Evolutionary conservation across 108 stramenopile genomes (phyloP).

Genomic region (Cylindrotheca fusiformis): DNA sequence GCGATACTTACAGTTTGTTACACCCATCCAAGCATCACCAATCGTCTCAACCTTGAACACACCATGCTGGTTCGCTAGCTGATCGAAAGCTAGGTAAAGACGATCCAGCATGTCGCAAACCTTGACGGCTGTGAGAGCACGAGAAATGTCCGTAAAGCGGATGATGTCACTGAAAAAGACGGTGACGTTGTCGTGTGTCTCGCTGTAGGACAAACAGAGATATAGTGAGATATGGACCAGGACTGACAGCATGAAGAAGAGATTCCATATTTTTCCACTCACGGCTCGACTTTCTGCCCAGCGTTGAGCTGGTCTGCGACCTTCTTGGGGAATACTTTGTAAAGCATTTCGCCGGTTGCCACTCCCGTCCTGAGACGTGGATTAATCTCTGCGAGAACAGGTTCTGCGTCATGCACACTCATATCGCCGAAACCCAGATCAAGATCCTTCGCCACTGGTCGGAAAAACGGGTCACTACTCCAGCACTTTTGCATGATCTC

Average conservation of each 20-base stretch:
- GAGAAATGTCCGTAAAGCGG: conserved; percentile 43
- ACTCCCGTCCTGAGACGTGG: background rate
- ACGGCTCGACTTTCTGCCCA: conserved; percentile 49
- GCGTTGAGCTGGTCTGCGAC: conserved; percentile 46
- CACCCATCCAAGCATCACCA: conserved; percentile 46
- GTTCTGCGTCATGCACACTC: conserved; percentile 10
- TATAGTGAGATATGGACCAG: no score
- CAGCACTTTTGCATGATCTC: conserved; percentile 33
- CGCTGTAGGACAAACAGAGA: no score
- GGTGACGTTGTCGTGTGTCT: conserved; percentile 23
- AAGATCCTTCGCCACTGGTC: conserved; percentile 30
- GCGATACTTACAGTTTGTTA: conserved; percentile 5
- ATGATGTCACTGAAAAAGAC: conserved; percentile 45
- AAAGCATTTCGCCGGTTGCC: conserved; percentile 5
- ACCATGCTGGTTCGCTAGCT: conserved; percentile 34
- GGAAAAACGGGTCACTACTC: conserved; percentile 19
- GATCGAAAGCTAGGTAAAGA: conserved; percentile 42
- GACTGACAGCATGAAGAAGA: no score
- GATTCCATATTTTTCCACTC: background rate
- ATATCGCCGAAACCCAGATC: conserved; percentile 15
- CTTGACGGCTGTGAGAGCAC: conserved; percentile 23
- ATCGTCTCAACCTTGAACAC: conserved; percentile 66
- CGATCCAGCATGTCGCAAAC: conserved; percentile 43
- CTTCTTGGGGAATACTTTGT: conserved; percentile 49
- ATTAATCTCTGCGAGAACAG: background rate